These are phyloP conservation scores for Botrytis fragariae DNA, from an alignment of 2,329 filamentous ascomycete species.

Conservation along the genomic window DNA sequence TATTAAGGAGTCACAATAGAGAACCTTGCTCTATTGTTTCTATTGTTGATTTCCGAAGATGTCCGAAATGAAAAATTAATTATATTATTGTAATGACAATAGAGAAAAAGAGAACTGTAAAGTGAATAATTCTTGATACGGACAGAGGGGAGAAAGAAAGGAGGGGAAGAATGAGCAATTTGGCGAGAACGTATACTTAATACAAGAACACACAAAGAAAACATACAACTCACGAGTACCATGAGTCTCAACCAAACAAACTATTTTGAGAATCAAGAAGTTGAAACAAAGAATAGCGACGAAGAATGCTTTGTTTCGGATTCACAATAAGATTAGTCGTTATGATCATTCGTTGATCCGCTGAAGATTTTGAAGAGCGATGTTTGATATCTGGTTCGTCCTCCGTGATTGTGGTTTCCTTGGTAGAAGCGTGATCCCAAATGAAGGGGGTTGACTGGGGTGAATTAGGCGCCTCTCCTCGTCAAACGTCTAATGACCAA, in stretches of 20 bases:
- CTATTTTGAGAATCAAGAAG: slow-evolving; percentile 13
- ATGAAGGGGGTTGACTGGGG: neutral
- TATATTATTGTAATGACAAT: slow-evolving; percentile 1
- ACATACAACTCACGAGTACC: neutral
- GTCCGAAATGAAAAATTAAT: neutral
- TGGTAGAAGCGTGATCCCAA: neutral
- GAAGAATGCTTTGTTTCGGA: slow-evolving; percentile 8
- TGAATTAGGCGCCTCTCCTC: slow-evolving; percentile 11
- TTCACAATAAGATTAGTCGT: neutral
- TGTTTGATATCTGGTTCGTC: slow-evolving; percentile 8
- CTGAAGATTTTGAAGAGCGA: neutral
- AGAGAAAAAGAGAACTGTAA: neutral
- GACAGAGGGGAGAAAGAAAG: neutral
- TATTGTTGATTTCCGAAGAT: slow-evolving; percentile 1
- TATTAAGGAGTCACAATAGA: slow-evolving; percentile 18
- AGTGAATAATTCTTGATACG: slow-evolving; percentile 6
- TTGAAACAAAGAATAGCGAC: neutral
- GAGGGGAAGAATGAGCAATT: neutral
- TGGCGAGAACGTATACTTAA: slow-evolving; percentile 2
- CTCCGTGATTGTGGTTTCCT: neutral
- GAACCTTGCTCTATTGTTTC: slow-evolving; percentile 11
- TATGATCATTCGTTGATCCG: neutral
- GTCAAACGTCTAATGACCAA: neutral
- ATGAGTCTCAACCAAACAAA: neutral
- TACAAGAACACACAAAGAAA: neutral